Conservation (phyloP, 1,284 basidiomycete genomes). For the Trametes polyzona region DNA sequence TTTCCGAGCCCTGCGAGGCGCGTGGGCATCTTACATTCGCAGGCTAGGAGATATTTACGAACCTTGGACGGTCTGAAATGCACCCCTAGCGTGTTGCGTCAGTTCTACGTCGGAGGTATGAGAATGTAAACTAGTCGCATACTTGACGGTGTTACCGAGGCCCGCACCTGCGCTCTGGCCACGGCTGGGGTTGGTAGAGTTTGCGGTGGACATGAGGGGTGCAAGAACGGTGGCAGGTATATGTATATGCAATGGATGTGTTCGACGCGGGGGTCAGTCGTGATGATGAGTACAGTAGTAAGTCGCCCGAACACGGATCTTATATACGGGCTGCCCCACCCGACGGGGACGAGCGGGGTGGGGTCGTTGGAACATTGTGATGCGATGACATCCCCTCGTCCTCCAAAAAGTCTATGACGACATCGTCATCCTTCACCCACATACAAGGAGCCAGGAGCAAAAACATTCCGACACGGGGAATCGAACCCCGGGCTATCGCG, state of each 20-base stretch:
- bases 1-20: constrained; percentile 28
- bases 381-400: not conserved
- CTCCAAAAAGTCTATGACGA: not conserved
- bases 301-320: not conserved
- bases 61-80: constrained; percentile 30
- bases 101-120: not conserved
- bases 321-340: not conserved
- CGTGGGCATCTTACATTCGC: not conserved
- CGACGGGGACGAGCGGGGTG: not conserved
- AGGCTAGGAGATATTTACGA: not conserved
- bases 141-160: constrained; percentile 29
- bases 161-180: constrained; percentile 20
- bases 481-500: constrained; percentile 25
- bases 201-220: constrained; percentile 2
- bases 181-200: constrained; percentile 5
- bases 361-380: not conserved
- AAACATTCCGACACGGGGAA: constrained; percentile 23
- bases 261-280: not conserved
- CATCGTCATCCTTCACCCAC: constrained; percentile 20
- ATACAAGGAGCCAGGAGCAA: not conserved
- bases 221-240: no score
- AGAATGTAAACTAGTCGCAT: not conserved
- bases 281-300: not conserved
- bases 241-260: not conserved
- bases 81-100: constrained; percentile 16